Conservation (phyloP, 805 yeast genomes). For the Pichia kluyveri region DNA sequence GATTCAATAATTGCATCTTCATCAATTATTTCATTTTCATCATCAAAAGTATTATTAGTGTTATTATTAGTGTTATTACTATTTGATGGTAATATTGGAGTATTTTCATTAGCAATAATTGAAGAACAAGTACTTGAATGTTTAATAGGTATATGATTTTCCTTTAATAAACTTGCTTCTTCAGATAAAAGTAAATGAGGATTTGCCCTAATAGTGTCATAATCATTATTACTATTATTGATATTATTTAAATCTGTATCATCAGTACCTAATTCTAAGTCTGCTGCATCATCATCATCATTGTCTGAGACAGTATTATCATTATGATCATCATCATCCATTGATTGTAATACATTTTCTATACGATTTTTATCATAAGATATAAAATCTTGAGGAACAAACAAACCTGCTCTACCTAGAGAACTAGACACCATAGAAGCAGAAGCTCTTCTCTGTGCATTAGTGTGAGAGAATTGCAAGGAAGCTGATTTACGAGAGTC, state of each 20-base stretch:
- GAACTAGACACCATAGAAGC: constrained; percentile 37
- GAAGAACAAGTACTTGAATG: constrained; percentile 1
- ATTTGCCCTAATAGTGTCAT: not conserved
- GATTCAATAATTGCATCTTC: constrained; percentile 21
- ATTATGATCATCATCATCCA: constrained; percentile 12
- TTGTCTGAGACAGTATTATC: not conserved
- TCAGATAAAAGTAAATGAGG: constrained; percentile 14
- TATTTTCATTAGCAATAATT: not conserved
- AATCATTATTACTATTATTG: not conserved
- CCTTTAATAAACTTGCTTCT: constrained; percentile 22
- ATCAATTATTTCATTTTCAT: constrained; percentile 1
- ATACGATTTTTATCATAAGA: constrained; percentile 16
- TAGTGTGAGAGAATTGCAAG: constrained; percentile 33
- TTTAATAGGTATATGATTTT: constrained; percentile 21
- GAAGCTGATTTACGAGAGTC: constrained; percentile 2
- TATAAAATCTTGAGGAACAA: constrained; percentile 41
- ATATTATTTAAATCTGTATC: not conserved
- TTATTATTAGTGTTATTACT: constrained; percentile 4
- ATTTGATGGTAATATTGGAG: not conserved
- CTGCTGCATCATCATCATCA: not conserved
- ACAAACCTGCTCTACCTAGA: constrained; percentile 42
- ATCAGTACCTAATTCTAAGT: not conserved
- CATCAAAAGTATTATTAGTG: not conserved
- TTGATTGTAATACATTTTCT: constrained; percentile 12
- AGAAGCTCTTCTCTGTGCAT: constrained; percentile 41